phyloP scores from a whole-genome alignment of 345 rosid genomes.

The Salix purpurea region DNA sequence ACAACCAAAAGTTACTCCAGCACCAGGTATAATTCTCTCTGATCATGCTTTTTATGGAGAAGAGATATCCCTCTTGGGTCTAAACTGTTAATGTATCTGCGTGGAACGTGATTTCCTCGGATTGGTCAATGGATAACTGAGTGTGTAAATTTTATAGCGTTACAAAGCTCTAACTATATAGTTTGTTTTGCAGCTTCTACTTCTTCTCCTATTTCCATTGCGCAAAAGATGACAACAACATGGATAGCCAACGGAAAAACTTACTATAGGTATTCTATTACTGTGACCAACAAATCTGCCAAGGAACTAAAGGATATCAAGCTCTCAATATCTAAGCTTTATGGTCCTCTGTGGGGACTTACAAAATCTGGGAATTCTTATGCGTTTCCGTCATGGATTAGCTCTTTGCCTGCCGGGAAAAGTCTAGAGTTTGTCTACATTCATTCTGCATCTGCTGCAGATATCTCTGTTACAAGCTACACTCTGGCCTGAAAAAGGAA shows the following conservation, averaged over 20 bases:
- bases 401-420: conserved; percentile 58
- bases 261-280: conserved; percentile 77
- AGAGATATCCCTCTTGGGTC: not conserved
- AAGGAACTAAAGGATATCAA: conserved; percentile 60
- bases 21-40: conserved; percentile 47
- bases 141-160: not conserved
- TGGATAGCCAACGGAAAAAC: conserved; percentile 70
- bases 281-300: conserved; percentile 66
- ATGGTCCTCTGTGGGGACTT: conserved; percentile 95
- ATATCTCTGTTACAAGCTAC: conserved; percentile 69
- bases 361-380: conserved; percentile 49
- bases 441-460: conserved; percentile 66
- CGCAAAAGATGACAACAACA: conserved; percentile 69
- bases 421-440: conserved; percentile 87
- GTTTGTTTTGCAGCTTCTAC: conserved; percentile 41
- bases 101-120: not conserved
- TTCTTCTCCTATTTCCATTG: conserved; percentile 55
- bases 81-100: not conserved
- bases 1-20: conserved; percentile 45
- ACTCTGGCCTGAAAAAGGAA: conserved; percentile 47
- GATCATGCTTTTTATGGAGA: not conserved
- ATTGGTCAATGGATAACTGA: not conserved
- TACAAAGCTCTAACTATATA: not conserved
- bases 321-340: conserved; percentile 69
- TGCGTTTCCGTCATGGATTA: conserved; percentile 73